A percentile compares a stretch with the other conserved stretches of the same genome.
These are phyloP conservation scores for Cymbopogon flexuosus DNA, from an alignment of 202 grass and related monocot genomes.

Conservation along the genomic window DNA sequence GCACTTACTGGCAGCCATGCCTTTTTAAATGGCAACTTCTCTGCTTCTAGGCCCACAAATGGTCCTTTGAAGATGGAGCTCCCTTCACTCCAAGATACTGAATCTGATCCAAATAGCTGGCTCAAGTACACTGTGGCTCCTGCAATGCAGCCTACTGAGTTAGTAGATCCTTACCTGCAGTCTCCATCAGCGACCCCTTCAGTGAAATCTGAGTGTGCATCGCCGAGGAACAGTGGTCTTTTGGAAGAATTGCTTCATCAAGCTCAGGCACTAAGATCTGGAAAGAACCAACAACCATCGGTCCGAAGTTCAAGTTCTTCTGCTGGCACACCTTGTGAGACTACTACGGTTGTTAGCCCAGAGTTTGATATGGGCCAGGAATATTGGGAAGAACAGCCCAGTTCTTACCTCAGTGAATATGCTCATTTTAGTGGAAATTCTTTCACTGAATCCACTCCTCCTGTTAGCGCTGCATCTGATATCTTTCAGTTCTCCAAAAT, in stretches of 20 bases:
- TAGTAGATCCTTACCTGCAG: constrained; percentile 49
- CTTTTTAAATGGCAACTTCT: constrained; percentile 90
- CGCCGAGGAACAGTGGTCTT: constrained; percentile 60
- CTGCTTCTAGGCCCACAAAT: constrained; percentile 77
- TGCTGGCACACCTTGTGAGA: constrained; percentile 45
- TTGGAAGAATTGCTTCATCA: constrained; percentile 84
- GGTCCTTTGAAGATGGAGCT: constrained; percentile 93
- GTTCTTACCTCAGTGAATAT: constrained; percentile 41
- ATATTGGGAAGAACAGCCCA: constrained; percentile 44
- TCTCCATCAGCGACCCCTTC: constrained; percentile 52
- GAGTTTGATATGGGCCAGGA: constrained; percentile 50
- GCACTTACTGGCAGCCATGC: constrained; percentile 62
- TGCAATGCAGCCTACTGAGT: constrained; percentile 51
- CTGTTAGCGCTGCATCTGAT: constrained; percentile 42
- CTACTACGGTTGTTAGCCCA: constrained; percentile 27
- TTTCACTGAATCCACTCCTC: constrained; percentile 41
- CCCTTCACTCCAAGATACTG: constrained; percentile 99
- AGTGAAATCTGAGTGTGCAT: constrained; percentile 55
- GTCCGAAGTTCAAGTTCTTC: constrained; percentile 65
- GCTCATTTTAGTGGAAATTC: constrained; percentile 37
- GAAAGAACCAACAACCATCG: constrained; percentile 40
- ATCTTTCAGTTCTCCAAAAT: constrained; percentile 54
- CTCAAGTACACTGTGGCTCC: constrained; percentile 47
- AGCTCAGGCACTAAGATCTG: constrained; percentile 42
- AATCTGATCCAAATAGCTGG: constrained; percentile 69